Evolutionary conservation across 768 basidiomycete genomes (phyloP), one percentile per base, ranked within the genome.

Genomic region (Kwoniella bestiolae): DNA sequence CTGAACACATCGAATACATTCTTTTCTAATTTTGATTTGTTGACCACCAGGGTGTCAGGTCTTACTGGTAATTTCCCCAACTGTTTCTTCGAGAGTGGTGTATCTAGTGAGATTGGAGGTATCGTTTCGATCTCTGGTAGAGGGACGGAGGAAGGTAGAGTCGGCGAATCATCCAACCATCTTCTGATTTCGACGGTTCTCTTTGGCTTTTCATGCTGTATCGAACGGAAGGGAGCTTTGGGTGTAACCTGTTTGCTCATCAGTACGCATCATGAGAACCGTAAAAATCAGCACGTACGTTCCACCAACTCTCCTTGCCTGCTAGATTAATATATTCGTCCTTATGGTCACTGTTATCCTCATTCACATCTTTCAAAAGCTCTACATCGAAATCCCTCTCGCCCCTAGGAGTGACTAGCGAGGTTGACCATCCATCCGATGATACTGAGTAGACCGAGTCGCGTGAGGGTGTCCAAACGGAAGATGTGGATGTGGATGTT

Each of bases 271-370:
- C 14, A 21, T 9, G 18, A 45, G 26, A 8, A 44, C 6, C 29
- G 26, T 35, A 23, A 18, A n/a, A 34, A 28, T 12, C 14, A 46
- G 4, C 2, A 52, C 60, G 35, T 35, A 61, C 60, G 21, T 18
- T 61, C 60, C 60, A 61, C 60, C 60, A 61, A 29, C 26, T 61
- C 34, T 61, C 60, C 35, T 52, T 61, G 11, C 32, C 26, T 18
- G 49, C 14, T 26, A 61, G 38, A 8, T 61, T 25, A 18, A 53
- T 49, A 44, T 61, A 61, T 11, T 61, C 60, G 16, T 26, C 38
- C 23, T 46, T 11, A n/a, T 56, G 7, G 31, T 46, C 35, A 34
- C 25, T 25, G 7, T 57, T 31, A 25, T 45, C 41, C 12, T 44
- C 11, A 5, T 25, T 18, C 8, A 16, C 56, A 34, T 57, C 56